Conservation (phyloP, 2,329 filamentous ascomycete species). For the Chalaropsis thielavioides region DNA sequence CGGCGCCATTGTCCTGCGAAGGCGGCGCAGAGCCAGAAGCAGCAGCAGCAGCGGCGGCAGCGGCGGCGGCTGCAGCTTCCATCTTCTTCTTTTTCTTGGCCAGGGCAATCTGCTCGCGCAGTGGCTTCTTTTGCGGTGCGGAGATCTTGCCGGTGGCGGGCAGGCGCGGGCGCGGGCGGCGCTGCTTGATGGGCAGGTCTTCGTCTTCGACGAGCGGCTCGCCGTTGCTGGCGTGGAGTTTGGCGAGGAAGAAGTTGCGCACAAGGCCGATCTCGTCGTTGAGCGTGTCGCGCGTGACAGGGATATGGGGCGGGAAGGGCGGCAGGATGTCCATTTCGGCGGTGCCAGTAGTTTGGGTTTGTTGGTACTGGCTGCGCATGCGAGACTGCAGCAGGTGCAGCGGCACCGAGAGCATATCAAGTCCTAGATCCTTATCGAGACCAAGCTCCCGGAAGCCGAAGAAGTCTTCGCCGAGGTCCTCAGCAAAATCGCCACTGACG, state of each 20-base stretch:
- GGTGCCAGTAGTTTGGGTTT: constrained; percentile 51
- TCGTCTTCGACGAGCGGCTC: constrained; percentile 68
- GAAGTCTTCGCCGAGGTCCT: constrained; percentile 96
- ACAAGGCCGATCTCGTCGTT: constrained; percentile 72
- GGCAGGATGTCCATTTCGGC: constrained; percentile 50
- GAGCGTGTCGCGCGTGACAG: constrained; percentile 66
- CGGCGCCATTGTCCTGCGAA: neutral
- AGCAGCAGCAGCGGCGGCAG: constrained; percentile 5
- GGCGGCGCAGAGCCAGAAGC: neutral
- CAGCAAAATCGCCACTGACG: constrained; percentile 88
- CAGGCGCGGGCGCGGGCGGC: constrained; percentile 52
- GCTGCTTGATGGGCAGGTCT: constrained; percentile 83
- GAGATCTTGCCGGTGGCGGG: constrained; percentile 72
- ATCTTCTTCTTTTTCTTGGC: constrained; percentile 80
- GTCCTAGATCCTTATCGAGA: constrained; percentile 77
- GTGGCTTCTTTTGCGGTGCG: constrained; percentile 66
- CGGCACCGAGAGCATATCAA: constrained; percentile 78
- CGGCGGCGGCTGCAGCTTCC: constrained; percentile 32
- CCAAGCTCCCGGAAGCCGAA: constrained; percentile 96
- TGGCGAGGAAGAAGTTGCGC: constrained; percentile 80
- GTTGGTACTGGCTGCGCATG: constrained; percentile 71
- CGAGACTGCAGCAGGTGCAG: constrained; percentile 86
- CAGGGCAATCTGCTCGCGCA: constrained; percentile 67
- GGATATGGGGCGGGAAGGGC: constrained; percentile 53
- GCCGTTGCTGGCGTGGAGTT: constrained; percentile 65